phyloP scores from a whole-genome alignment of 352 stramenopile species.

The Phytophthora crassamura region DNA sequence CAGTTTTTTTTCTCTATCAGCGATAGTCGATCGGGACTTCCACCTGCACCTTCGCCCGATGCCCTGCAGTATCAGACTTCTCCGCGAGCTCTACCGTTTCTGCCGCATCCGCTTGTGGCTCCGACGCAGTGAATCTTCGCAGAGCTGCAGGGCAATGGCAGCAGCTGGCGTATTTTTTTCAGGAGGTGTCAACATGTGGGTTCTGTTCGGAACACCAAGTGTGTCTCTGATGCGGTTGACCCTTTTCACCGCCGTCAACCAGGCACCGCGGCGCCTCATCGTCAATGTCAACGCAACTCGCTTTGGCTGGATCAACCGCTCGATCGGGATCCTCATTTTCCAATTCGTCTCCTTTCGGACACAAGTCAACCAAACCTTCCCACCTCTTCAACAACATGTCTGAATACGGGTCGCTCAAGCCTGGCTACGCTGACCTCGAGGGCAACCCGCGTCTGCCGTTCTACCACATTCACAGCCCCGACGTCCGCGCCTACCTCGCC shows the following conservation, averaged over 20 bases:
- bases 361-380: background rate
- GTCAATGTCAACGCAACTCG: background rate
- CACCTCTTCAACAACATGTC: constrained; percentile 30
- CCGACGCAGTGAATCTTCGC: constrained; percentile 10
- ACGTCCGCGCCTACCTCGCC: constrained; percentile 60
- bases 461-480: constrained; percentile 34
- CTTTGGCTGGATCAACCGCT: background rate
- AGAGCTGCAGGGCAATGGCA: background rate
- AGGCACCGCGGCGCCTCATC: constrained; percentile 9
- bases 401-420: constrained; percentile 44
- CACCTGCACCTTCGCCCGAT: background rate
- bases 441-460: constrained; percentile 39
- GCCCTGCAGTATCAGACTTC: background rate
- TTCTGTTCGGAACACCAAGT: constrained; percentile 16
- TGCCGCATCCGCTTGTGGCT: constrained; percentile 29
- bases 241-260: constrained; percentile 25
- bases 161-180: constrained; percentile 32
- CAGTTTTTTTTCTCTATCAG: constrained; percentile 2
- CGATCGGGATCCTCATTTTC: constrained; percentile 22
- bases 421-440: constrained; percentile 36
- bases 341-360: constrained; percentile 14
- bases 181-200: constrained; percentile 23
- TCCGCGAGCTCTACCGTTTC: constrained; percentile 15
- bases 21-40: background rate
- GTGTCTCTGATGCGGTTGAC: constrained; percentile 13